Evolutionary conservation across 495 filamentous ascomycete species (phyloP).

Genomic region (Jackrogersella multiformis): DNA sequence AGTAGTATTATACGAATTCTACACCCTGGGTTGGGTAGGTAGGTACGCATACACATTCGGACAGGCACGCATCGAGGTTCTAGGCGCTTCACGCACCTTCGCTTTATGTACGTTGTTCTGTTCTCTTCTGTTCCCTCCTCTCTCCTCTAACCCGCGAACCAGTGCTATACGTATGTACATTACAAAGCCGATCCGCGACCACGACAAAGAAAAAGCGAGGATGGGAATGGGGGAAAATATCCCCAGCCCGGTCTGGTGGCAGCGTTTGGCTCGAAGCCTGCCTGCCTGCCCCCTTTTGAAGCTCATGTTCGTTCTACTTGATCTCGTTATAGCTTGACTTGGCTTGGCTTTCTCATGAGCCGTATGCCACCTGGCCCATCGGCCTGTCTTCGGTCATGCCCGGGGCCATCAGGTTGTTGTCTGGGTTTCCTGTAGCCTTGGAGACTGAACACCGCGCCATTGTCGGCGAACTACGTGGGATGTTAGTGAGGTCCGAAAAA

Average conservation of each 20-base stretch:
- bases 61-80: too few species aligned
- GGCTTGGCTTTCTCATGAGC: conserved; percentile 43
- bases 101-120: too few species aligned
- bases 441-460: conserved; percentile 96
- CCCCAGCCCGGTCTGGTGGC: conserved; percentile 5
- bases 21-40: too few species aligned
- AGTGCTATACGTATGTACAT: conserved; percentile 44
- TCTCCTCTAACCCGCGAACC: conserved; percentile 36
- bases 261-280: conserved; percentile 30
- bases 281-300: conserved; percentile 5
- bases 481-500: conserved; percentile 42
- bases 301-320: conserved; percentile 12
- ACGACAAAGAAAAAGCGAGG: conserved; percentile 29
- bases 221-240: neutral
- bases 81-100: too few species aligned
- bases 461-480: conserved; percentile 77
- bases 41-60: too few species aligned
- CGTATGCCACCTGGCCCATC: conserved; percentile 62
- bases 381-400: conserved; percentile 66
- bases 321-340: conserved; percentile 13
- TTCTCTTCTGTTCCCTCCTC: too few species aligned
- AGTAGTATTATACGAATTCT: too few species aligned
- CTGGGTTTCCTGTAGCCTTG: conserved; percentile 72
- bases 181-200: conserved; percentile 32
- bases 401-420: conserved; percentile 87